Evolutionary conservation across 2,329 filamentous ascomycete species (phyloP), one percentile per base, ranked within the genome.

Genomic region (Mollisia scopiformis): DNA sequence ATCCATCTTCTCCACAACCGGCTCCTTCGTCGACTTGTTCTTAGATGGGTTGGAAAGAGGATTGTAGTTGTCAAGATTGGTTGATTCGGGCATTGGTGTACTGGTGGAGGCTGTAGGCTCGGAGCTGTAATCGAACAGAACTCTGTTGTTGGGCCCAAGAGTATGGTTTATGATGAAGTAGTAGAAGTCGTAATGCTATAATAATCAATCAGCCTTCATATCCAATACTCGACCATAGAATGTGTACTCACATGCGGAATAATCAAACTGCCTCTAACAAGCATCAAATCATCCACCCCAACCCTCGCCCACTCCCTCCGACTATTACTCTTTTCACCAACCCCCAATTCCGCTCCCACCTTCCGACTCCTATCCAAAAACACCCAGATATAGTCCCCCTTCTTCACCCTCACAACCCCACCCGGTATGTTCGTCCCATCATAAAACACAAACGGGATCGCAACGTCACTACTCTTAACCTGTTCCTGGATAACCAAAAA

Each of bases 391-490:
- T 88, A 89, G 72, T 98, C 95, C 10, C 95, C 94, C 77, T 99
- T 99, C 76, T 93, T 96, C 54, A 98, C 85, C 61, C 89, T 88
- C 51, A 94, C 93, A 14, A 84, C 84, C 1, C 94, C 93, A 16
- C 93, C 92, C 0, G 93, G 91, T 11, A 91, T 90, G 74, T 96
- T 94, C 23, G 92, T 92, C 16, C 95, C 95, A 68, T 98, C 94
- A 77, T 97, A 98, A 74, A 98, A 98, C 3, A 98, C 92, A 75
- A 98, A 99, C 0, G 95, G 95, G 31, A 99, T 89, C 16, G 90
- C 83, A 57, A 99, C 91, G 72, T 97, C 93, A 8, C 93, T 93
- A 21, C 87, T 86, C 77, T 96, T 97, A 66, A 98, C 90, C 0
- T 88, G 86, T 63, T 96, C 92, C 73, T 97, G 95, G 61, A 94